Evolutionary conservation across 805 yeast species (phyloP), one percentile per base, ranked within the genome.

Genomic region (Wickerhamiella allomyrinae): DNA sequence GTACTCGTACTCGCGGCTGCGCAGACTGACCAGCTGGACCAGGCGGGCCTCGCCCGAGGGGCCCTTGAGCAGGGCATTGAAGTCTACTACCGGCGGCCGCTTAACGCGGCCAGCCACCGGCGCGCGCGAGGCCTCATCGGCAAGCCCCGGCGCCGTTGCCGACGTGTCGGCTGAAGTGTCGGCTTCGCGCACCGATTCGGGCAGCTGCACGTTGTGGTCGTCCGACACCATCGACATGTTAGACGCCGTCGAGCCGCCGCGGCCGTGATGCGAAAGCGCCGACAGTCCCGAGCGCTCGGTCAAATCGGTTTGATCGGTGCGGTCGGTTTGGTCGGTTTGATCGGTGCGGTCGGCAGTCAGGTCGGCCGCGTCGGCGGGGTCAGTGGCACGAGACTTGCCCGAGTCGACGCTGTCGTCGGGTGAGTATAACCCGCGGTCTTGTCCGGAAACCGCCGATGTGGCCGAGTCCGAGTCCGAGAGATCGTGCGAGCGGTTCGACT

Each of bases 31-130:
- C 35, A 61, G 54, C 24, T 54, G 55, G 34, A 43, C 46, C 14
- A 48, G 44, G 2, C 63, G 52, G 24, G 57, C 57, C 20, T 48
- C 55, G 10, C 57, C 43, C 2, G 53, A 38, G 8, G 52, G 50
- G 11, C 51, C 49, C 21, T 55, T 44, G 15, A 60, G 42, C 14
- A 57, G 50, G 3, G 57, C 60, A 11, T 52, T 41, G 45, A 61
- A 56, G 43, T 61, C 63, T 17, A 58, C 52, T 34, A 41, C 49
- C 0, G 64, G 63, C 10, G 57, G 57, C 8, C 59, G 49, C 43
- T 53, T 57, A 17, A 57, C 51, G 37, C 48, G 49, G 17, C 49
- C 44, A 3, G 50, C 37, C 2, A 34, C 43, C 14, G 39, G 31
- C 17, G 17, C 31, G 31, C 31, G 31, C 15, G 31, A n/a, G 4